These are phyloP conservation scores for Hyaloraphidium curvatum DNA, from an alignment of 192 early-diverging fungal species.

Conservation along the genomic window DNA sequence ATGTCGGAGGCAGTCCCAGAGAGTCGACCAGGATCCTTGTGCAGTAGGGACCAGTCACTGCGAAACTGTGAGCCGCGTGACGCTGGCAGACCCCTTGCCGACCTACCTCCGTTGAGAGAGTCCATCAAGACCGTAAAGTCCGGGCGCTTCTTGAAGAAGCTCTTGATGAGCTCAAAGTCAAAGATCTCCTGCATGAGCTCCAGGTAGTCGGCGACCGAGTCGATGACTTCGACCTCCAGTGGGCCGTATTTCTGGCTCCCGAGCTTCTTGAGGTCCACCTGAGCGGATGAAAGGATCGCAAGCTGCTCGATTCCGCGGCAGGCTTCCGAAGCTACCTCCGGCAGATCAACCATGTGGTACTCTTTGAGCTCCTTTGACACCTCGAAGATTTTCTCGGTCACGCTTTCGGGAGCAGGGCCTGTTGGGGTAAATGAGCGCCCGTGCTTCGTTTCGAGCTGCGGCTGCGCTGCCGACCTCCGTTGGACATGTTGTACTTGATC, in stretches of 20 bases:
- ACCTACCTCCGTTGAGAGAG: slow-evolving; percentile 68
- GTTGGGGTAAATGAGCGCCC: too few relatives aligned
- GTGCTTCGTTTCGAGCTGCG: too few relatives aligned
- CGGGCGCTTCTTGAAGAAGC: slow-evolving; percentile 48
- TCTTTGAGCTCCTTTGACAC: slow-evolving; percentile 50
- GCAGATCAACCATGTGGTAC: slow-evolving; percentile 39
- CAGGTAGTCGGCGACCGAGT: slow-evolving; percentile 77
- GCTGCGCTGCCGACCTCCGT: slow-evolving; percentile 57
- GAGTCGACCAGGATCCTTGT: slow-evolving; percentile 68
- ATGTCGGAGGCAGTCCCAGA: slow-evolving; percentile 59
- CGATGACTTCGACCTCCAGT: slow-evolving; percentile 68
- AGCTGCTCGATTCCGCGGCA: background rate
- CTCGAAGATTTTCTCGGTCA: slow-evolving; percentile 83
- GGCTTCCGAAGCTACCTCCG: slow-evolving; percentile 32
- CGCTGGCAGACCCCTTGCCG: slow-evolving; percentile 1
- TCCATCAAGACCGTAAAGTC: slow-evolving; percentile 81
- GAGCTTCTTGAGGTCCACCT: slow-evolving; percentile 53
- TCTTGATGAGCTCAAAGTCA: slow-evolving; percentile 70
- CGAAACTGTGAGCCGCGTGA: background rate
- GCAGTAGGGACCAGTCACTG: slow-evolving; percentile 89
- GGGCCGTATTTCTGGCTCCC: slow-evolving; percentile 37
- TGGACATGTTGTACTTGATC: slow-evolving; percentile 93
- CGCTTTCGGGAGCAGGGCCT: slow-evolving; percentile 83
- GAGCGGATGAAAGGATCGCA: background rate
- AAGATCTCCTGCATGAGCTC: slow-evolving; percentile 71